Evolutionary conservation across 129 eudicot genomes (phyloP).

Genomic region (Smallanthus sonchifolius): DNA sequence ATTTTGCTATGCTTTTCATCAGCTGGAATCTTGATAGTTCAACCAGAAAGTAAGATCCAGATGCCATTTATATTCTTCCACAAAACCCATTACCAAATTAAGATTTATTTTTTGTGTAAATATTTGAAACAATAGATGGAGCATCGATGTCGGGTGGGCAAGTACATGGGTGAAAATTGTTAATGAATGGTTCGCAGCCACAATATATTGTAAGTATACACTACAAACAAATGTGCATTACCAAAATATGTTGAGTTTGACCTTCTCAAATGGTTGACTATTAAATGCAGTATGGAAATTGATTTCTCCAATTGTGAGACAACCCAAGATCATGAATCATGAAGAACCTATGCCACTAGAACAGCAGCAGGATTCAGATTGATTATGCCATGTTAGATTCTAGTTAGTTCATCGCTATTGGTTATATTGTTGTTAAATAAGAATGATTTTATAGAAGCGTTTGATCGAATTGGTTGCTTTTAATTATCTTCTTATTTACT

Average conservation of each 20-base stretch:
- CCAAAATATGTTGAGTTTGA: conserved; percentile 6
- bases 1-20: conserved; percentile 91
- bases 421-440: conserved; percentile 1
- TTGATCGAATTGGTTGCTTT: not conserved
- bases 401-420: conserved; percentile 10
- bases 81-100: not conserved
- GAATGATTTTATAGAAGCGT: conserved; percentile 8
- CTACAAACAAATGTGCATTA: not conserved
- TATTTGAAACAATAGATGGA: conserved; percentile 56
- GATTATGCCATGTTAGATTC: conserved; percentile 4
- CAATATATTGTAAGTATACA: conserved; percentile 66
- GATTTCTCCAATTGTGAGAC: conserved; percentile 70
- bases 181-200: conserved; percentile 98
- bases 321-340: conserved; percentile 59
- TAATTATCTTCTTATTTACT: not conserved
- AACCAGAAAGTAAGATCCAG: conserved; percentile 58
- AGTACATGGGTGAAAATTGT: conserved; percentile 98
- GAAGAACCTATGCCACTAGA: conserved; percentile 46
- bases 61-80: not conserved
- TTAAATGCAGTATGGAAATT: conserved; percentile 86
- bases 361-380: conserved; percentile 29
- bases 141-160: conserved; percentile 99
- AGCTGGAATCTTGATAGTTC: conserved; percentile 83
- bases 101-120: not conserved
- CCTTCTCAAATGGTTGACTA: not conserved